phyloP scores from a whole-genome alignment of 169 alveolate species.

The Eimeria necatrix region DNA sequence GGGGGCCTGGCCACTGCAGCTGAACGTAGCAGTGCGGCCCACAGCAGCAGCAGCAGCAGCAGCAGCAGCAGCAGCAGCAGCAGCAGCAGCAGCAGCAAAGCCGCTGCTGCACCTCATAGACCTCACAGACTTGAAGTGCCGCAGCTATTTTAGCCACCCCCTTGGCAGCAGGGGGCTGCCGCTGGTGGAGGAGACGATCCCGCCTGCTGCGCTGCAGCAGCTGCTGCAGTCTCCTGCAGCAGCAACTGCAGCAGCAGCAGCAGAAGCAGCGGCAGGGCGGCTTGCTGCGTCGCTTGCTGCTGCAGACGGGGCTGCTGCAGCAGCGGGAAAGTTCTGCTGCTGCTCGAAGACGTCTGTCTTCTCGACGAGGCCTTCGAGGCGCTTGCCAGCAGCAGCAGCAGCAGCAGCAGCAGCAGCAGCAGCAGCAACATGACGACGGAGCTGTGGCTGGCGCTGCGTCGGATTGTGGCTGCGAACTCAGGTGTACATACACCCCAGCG shows the following conservation, averaged over 20 bases:
- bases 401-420: constrained; percentile 40
- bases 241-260: constrained; percentile 50
- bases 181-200: neutral
- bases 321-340: constrained; percentile 55
- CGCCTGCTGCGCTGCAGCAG: constrained; percentile 57
- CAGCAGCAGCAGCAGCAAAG: neutral
- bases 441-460: constrained; percentile 57
- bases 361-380: constrained; percentile 69
- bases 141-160: neutral
- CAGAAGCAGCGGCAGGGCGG: constrained; percentile 31
- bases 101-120: constrained; percentile 20
- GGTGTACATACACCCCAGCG: constrained; percentile 7
- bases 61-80: constrained; percentile 42
- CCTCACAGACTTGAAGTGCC: constrained; percentile 21
- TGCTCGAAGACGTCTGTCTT: constrained; percentile 58
- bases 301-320: constrained; percentile 12
- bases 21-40: constrained; percentile 32
- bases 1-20: constrained; percentile 72
- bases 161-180: neutral
- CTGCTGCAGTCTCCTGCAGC: constrained; percentile 53
- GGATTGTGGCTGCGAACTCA: neutral
- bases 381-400: constrained; percentile 18
- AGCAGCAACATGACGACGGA: constrained; percentile 42
- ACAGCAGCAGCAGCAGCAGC: neutral
- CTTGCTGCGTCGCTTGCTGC: neutral